Evolutionary conservation across 305 asterid species (phyloP), one percentile per base, ranked within the genome.

Genomic region (Ilex paraguariensis): DNA sequence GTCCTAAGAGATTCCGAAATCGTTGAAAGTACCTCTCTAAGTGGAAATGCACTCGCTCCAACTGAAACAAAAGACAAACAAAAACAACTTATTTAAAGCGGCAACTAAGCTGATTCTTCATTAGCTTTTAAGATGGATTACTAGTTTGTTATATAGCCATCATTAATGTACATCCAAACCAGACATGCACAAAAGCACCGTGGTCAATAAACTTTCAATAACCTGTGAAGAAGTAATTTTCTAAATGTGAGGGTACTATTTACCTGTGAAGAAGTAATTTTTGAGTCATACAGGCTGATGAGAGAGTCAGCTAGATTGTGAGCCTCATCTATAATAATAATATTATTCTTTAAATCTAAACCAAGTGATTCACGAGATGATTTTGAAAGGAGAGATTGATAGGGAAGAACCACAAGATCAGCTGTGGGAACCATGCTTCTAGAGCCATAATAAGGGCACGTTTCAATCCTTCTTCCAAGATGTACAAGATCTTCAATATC

Each of bases 271-370:
- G 81, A 36, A 15, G 92, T 74, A 66, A 93, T 79, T 75, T 83
- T 86, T 54, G 93, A 88, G 59, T 93, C 86, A 62, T 90, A 81
- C 97, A 93, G 87, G 71, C 85, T 83, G 78, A 88, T 85, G 61
- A 93, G 92, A 61, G 97, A 85, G 67, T 93, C 99, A 64, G 99
- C 97, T 54, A 93, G 88, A 82, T 93, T 93, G 70, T 93, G 99
- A 71, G 99, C 99, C 77, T 93, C 99, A 7, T 93, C 99, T 62
- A 93, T 86, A 71, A 93, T 85, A 54, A 93, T 62, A 48, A 93
- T 78, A 60, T 84, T 87, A 61, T 83, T 79, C 76, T 87, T 87
- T 60, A 93, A 74, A 80, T 75, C 79, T 68, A 93, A 77, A 83
- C 95, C 95, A 63, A 87, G 82, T 21, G 97, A 90, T 78, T 87